These are phyloP conservation scores for Iberis pinnata DNA, from an alignment of 345 rosid species.

Conservation along the genomic window DNA sequence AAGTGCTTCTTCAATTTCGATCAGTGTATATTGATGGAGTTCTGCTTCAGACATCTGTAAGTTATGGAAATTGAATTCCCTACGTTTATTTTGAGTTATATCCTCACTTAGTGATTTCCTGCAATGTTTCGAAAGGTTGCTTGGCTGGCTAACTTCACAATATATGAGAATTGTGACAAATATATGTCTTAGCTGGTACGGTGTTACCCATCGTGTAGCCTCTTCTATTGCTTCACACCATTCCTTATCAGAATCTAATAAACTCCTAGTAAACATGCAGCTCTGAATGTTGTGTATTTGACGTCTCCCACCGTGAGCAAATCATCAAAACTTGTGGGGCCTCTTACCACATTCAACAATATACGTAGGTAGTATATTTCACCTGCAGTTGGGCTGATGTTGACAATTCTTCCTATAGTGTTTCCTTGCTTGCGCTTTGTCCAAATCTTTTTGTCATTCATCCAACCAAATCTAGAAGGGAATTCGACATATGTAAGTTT, in stretches of 20 bases:
- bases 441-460: not conserved
- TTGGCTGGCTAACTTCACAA: not conserved
- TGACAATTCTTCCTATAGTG: not conserved
- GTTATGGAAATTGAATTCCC: too few relatives aligned
- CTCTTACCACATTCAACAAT: not conserved
- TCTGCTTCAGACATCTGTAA: not conserved
- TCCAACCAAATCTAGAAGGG: not conserved
- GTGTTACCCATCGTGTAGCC: not conserved
- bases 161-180: not conserved
- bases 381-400: not conserved
- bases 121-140: too few relatives aligned
- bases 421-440: not conserved
- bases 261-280: not conserved
- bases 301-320: not conserved
- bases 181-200: not conserved
- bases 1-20: not conserved
- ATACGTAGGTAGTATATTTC: not conserved
- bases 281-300: too few relatives aligned
- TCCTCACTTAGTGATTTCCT: too few relatives aligned
- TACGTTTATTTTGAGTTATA: too few relatives aligned
- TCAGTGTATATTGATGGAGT: not conserved
- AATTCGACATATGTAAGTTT: not conserved
- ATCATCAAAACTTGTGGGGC: not conserved
- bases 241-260: not conserved
- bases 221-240: not conserved